phyloP scores from a whole-genome alignment of 2,329 filamentous ascomycete species.

The Neocucurbitaria cava region DNA sequence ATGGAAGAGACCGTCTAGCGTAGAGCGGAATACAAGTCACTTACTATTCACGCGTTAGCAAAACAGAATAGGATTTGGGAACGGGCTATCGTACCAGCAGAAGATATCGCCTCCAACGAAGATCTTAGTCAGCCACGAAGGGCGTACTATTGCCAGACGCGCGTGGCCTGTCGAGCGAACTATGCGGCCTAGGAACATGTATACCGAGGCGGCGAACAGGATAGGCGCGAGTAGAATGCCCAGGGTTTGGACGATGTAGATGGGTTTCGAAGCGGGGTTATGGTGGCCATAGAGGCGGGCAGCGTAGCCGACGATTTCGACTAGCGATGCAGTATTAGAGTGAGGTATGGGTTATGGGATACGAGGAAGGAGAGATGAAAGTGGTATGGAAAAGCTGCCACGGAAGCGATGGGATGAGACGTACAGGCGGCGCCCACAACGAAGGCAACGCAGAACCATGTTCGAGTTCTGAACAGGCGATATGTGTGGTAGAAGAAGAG shows the following conservation, averaged over 20 bases:
- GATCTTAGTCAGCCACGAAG: conserved; percentile 56
- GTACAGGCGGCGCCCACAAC: conserved; percentile 45
- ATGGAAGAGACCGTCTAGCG: too few species aligned
- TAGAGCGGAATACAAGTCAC: too few species aligned
- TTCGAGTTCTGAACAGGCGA: conserved; percentile 50
- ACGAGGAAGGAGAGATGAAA: conserved; percentile 2
- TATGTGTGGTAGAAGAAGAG: conserved; percentile 50
- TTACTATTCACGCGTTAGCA: too few species aligned
- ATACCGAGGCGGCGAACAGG: conserved; percentile 52
- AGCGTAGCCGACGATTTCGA: conserved; percentile 47
- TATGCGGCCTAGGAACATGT: conserved; percentile 52
- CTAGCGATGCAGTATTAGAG: conserved; percentile 8
- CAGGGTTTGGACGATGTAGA: conserved; percentile 47
- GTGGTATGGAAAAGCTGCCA: background rate
- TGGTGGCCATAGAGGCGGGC: conserved; percentile 40
- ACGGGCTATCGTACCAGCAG: too few species aligned
- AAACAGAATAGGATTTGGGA: too few species aligned
- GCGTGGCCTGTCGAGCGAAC: conserved; percentile 46
- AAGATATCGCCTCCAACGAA: conserved; percentile 62
- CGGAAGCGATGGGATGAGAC: background rate
- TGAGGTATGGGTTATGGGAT: too few species aligned
- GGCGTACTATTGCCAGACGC: conserved; percentile 39
- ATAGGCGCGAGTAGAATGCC: conserved; percentile 50
- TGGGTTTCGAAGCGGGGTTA: conserved; percentile 35
- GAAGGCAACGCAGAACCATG: conserved; percentile 58